These are phyloP conservation scores for Barnettozyma siamensis DNA, from an alignment of 805 yeast species.

Conservation along the genomic window DNA sequence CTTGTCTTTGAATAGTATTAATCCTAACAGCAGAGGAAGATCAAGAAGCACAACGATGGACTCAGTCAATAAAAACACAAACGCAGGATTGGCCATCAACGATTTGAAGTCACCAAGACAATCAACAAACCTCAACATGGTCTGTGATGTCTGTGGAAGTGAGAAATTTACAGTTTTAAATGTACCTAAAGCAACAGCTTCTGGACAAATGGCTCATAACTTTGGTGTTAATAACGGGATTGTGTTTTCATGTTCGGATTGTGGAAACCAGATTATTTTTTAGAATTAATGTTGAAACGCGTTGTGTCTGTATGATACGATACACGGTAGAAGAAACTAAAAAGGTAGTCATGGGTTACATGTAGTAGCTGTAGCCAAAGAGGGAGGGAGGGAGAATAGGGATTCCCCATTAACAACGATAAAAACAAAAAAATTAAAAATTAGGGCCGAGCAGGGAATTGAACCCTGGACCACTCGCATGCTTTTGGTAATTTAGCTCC, in stretches of 20 bases:
- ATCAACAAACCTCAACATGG: conserved; percentile 2
- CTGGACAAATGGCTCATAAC: background rate
- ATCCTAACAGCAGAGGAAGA: conserved; percentile 11
- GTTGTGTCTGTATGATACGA: too few relatives aligned
- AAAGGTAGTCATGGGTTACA: too few relatives aligned
- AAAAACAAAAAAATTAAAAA: too few relatives aligned
- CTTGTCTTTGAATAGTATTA: conserved; percentile 5
- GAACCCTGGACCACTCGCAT: too few relatives aligned
- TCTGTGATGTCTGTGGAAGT: conserved; percentile 24
- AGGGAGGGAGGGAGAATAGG: too few relatives aligned
- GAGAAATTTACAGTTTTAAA: conserved; percentile 21
- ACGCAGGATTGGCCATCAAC: background rate
- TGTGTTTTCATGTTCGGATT: conserved; percentile 23
- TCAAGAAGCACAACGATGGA: conserved; percentile 11
- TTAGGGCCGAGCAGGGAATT: too few relatives aligned
- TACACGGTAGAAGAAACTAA: too few relatives aligned
- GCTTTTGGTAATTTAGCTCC: too few relatives aligned
- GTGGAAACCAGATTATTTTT: conserved; percentile 23
- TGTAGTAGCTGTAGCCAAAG: too few relatives aligned
- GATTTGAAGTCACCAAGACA: background rate
- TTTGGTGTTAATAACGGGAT: conserved; percentile 1
- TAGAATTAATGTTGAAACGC: background rate
- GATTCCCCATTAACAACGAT: too few relatives aligned
- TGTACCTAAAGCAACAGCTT: background rate
- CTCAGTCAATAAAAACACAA: conserved; percentile 7